A percentile compares a stretch with the other conserved stretches of the same genome.
These are phyloP conservation scores for Papiliotrema nemorosa DNA, from an alignment of 1,284 basidiomycete species.

Conservation along the genomic window DNA sequence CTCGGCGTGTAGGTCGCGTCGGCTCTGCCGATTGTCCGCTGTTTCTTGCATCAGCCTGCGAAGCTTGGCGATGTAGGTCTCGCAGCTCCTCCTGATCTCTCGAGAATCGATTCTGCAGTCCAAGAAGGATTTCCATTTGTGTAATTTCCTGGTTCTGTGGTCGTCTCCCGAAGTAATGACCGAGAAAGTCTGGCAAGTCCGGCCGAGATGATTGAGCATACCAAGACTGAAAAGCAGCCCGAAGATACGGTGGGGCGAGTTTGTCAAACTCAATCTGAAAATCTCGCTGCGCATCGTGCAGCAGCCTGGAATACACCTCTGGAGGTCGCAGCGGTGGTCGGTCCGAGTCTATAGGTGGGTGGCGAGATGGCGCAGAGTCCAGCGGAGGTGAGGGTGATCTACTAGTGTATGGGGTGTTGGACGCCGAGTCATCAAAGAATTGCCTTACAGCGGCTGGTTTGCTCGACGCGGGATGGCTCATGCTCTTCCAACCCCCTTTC, in stretches of 20 bases:
- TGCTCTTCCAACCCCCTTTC: constrained; percentile 4
- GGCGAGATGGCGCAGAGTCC: constrained; percentile 4
- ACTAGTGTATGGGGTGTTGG: not conserved
- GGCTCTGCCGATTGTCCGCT: no score
- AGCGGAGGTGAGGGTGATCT: not conserved
- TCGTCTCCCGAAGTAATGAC: constrained; percentile 36
- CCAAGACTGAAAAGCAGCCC: constrained; percentile 39
- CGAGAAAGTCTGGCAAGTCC: constrained; percentile 28
- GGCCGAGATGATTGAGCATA: constrained; percentile 24
- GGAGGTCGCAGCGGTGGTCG: constrained; percentile 2
- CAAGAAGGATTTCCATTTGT: constrained; percentile 31
- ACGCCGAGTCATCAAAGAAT: constrained; percentile 6
- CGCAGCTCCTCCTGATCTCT: constrained; percentile 23
- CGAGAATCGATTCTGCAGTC: constrained; percentile 15
- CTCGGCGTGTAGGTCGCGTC: no score
- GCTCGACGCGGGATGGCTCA: not conserved
- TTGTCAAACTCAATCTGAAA: no score
- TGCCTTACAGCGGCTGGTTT: constrained; percentile 1
- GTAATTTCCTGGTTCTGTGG: constrained; percentile 27
- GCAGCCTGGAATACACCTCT: constrained; percentile 15
- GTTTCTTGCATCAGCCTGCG: no score
- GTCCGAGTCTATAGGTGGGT: not conserved
- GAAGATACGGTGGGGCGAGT: constrained; percentile 31
- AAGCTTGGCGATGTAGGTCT: constrained; percentile 10
- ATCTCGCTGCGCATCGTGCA: constrained; percentile 9